phyloP scores from a whole-genome alignment of 495 filamentous ascomycete species.

The Pyronema domesticum region DNA sequence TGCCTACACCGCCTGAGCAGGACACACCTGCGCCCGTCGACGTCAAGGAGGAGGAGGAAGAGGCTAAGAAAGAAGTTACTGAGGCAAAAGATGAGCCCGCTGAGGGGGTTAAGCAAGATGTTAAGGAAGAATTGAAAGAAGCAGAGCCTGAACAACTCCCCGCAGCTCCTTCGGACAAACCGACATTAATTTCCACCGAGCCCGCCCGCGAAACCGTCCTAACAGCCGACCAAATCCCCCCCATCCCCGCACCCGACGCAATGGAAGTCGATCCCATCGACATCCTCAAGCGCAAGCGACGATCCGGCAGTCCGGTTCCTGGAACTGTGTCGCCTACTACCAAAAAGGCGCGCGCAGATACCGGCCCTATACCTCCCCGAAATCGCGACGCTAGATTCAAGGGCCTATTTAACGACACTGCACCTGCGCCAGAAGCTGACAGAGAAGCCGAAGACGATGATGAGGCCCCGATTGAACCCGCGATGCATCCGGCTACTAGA shows the following conservation, averaged over 20 bases:
- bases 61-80: not conserved
- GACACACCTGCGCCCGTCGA: not conserved
- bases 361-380: constrained; percentile 9
- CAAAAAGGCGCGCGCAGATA: constrained; percentile 15
- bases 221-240: not conserved
- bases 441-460: constrained; percentile 12
- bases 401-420: constrained; percentile 31
- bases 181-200: not conserved
- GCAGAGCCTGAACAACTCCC: not conserved
- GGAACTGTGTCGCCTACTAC: not conserved
- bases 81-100: not conserved
- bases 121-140: not conserved
- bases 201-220: not conserved
- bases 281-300: constrained; percentile 51
- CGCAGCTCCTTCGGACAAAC: not conserved
- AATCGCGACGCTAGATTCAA: constrained; percentile 36
- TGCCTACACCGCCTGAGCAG: not conserved
- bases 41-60: not conserved
- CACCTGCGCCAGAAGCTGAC: constrained; percentile 1
- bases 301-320: constrained; percentile 49
- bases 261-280: constrained; percentile 28
- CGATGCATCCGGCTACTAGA: constrained; percentile 65
- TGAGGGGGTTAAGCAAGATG: not conserved
- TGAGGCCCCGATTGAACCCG: constrained; percentile 30
- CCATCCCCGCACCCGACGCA: constrained; percentile 4